Percentiles rank a stretch among this genome's conserved stretches.
Conservation (phyloP, 495 filamentous ascomycete species). For the Xylaria castorea region DNA sequence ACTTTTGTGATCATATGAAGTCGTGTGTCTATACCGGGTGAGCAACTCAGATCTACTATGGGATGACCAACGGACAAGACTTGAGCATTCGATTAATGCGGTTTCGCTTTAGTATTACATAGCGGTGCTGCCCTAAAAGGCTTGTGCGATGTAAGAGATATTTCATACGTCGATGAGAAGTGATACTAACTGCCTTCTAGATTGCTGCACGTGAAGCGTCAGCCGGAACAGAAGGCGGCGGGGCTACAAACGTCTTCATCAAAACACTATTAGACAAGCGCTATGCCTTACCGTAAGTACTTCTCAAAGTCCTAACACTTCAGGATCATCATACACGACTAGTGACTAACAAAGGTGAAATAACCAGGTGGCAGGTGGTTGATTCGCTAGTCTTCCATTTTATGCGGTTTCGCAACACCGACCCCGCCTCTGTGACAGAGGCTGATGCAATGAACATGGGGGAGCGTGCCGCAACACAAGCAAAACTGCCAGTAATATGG, state of each 20-base stretch:
- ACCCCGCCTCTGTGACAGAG: slow-evolving; percentile 46
- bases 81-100: slow-evolving; percentile 58
- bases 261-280: slow-evolving; percentile 92
- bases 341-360: slow-evolving; percentile 28
- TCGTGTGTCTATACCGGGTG: slow-evolving; percentile 29
- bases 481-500: slow-evolving; percentile 83
- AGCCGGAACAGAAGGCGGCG: slow-evolving; percentile 73
- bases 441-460: slow-evolving; percentile 56
- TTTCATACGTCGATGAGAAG: neutral
- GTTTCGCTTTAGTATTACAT: slow-evolving; percentile 66
- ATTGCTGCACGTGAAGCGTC: slow-evolving; percentile 86
- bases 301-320: neutral
- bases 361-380: slow-evolving; percentile 75
- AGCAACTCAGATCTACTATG: neutral
- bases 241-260: slow-evolving; percentile 91
- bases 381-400: slow-evolving; percentile 97
- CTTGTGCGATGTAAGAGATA: slow-evolving; percentile 68
- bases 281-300: slow-evolving; percentile 76
- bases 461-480: slow-evolving; percentile 56
- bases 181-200: neutral
- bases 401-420: slow-evolving; percentile 75
- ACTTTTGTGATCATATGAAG: slow-evolving; percentile 16
- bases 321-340: neutral
- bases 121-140: slow-evolving; percentile 90
- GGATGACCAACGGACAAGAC: neutral